Base-by-base conservation (phyloP, 2,329 filamentous ascomycete species). In the Zasmidium cellare region DNA sequence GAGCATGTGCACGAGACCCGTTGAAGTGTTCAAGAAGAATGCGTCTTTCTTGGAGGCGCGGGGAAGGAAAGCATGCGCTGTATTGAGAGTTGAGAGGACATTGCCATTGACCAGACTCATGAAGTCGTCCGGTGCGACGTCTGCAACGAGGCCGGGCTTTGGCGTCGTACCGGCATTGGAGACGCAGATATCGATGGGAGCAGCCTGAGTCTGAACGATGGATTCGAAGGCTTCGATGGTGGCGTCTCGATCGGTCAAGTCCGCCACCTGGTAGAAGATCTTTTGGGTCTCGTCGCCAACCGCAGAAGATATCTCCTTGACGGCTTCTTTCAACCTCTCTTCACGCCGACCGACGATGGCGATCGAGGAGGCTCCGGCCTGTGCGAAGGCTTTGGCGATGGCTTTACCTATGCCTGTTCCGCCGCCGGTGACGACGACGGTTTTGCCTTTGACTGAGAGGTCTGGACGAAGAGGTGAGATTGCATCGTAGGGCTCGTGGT, bases 401-500 rank as follows among this genome's bases (percentile, higher is more conserved):
- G 46, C 52, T 20, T 25, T 20, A 16, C 57, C 57, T 19, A 59
- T 53, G 2, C 44, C 51, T 5, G 35, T 44, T 18, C 45, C 49
- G 0, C 74, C 77, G 20, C 78, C 79, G 3, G 78, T 81, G 16
- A 79, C 64, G 5, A 79, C 3, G 2, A 79, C 65, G 2, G 64
- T 72, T 60, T 78, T 79, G 51, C 73, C 76, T 54, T 67, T 68
- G 46, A 69, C 71, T 7, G 73, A 77, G 24, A 79, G 71, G 55
- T 75, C 74, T 1, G 78, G 74, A 3, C 72, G 72, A 3, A 65
- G 69, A 16, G 77, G 76, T 28, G 70, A 74, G 31, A 79, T 71
- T 14, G 72, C 67, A 14, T 62, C 55, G 58, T 77, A 73, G 1
- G 71, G 63, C 16, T 66, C 65, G 16, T 60, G 66, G 63, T 76